Conservation (phyloP, 2,329 filamentous ascomycete genomes). For the Beauveria asiatica region DNA sequence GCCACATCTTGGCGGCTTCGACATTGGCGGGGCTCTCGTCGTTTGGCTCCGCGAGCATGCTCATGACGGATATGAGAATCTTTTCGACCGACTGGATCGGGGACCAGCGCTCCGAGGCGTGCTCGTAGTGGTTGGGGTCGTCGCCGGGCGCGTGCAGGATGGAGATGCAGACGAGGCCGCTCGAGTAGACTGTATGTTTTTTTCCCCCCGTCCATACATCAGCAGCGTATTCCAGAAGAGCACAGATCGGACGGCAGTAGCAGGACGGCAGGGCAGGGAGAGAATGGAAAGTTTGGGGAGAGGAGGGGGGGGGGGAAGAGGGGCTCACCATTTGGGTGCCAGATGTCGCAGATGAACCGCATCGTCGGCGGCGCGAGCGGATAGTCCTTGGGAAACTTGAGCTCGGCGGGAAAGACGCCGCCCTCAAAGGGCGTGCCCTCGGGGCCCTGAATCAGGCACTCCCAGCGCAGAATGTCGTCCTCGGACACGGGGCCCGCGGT, state of each 20-base stretch:
- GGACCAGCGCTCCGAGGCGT: slow-evolving; percentile 90
- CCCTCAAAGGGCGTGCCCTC: slow-evolving; percentile 95
- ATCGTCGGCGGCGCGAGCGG: slow-evolving; percentile 93
- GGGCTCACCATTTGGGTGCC: slow-evolving; percentile 81
- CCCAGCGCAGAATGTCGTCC: slow-evolving; percentile 94
- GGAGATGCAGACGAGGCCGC: slow-evolving; percentile 92
- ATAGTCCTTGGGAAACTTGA: slow-evolving; percentile 93
- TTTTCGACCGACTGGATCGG: slow-evolving; percentile 97
- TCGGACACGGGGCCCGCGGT: slow-evolving; percentile 87
- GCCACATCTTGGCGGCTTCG: slow-evolving; percentile 94
- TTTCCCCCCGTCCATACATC: too few relatives aligned
- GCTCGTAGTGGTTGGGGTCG: slow-evolving; percentile 97
- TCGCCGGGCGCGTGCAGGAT: slow-evolving; percentile 94
- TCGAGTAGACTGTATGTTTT: slow-evolving; percentile 64
- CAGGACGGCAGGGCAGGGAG: not conserved
- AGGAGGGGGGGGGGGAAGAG: too few relatives aligned
- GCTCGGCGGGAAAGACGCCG: slow-evolving; percentile 87
- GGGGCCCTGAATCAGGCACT: slow-evolving; percentile 90
- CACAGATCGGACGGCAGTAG: not conserved
- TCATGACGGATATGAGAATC: slow-evolving; percentile 94
- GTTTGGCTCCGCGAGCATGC: slow-evolving; percentile 95
- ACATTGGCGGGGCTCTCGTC: slow-evolving; percentile 95
- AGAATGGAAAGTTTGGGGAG: not conserved
- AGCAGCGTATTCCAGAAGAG: too few relatives aligned
- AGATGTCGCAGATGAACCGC: slow-evolving; percentile 89